Conservation (phyloP, 1,139 yeast genomes). For the Nakaseomyces glabratus region DNA sequence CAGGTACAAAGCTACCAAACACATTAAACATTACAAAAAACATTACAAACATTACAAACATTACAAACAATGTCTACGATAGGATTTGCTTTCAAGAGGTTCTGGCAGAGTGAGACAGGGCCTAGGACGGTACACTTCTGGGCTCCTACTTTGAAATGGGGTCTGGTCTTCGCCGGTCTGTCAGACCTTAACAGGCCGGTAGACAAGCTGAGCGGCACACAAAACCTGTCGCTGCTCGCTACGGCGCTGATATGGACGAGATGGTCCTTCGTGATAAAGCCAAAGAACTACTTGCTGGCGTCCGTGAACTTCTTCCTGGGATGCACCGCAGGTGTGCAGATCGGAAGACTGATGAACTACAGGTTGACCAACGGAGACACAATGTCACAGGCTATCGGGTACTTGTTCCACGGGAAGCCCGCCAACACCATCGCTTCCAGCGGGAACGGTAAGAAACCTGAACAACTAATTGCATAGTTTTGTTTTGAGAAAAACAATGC, state of each 20-base stretch:
- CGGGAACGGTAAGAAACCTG: constrained; percentile 5
- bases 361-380: constrained; percentile 47
- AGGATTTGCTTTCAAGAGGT: constrained; percentile 45
- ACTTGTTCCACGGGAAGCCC: constrained; percentile 43
- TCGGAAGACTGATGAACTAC: constrained; percentile 58
- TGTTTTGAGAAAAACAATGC: too few species aligned
- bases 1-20: too few species aligned
- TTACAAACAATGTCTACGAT: constrained; percentile 39
- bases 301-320: constrained; percentile 92
- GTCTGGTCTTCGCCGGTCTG: constrained; percentile 82
- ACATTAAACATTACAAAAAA: too few species aligned
- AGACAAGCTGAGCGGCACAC: constrained; percentile 84
- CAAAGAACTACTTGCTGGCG: constrained; percentile 79
- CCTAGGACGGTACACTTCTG: constrained; percentile 94
- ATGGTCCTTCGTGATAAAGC: constrained; percentile 92
- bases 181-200: constrained; percentile 85
- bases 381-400: constrained; percentile 44
- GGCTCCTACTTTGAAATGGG: constrained; percentile 57
- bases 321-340: constrained; percentile 79
- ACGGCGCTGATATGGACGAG: constrained; percentile 97
- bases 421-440: background rate
- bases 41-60: too few species aligned
- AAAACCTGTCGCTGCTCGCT: constrained; percentile 74
- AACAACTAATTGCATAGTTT: constrained; percentile 2
- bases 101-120: constrained; percentile 81